These are phyloP conservation scores for Tulasnella sp. DNA, from an alignment of 768 basidiomycete genomes.

Conservation along the genomic window DNA sequence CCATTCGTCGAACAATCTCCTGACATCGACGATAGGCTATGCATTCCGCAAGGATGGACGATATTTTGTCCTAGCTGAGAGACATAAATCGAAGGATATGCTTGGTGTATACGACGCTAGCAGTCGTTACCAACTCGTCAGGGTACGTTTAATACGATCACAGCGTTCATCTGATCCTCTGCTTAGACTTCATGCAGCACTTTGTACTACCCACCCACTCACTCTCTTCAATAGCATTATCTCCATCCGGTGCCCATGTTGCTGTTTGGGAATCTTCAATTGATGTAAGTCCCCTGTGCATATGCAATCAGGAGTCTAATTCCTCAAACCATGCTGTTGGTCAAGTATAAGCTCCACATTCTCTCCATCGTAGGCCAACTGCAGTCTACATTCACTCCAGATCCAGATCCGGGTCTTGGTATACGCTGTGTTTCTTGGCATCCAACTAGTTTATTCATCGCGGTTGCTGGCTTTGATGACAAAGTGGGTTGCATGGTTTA, in stretches of 20 bases:
- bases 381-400: constrained; percentile 53
- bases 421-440: constrained; percentile 74
- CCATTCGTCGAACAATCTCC: neutral
- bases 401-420: constrained; percentile 58
- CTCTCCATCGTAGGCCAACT: constrained; percentile 51
- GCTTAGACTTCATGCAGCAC: constrained; percentile 40
- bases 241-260: constrained; percentile 60
- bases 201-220: constrained; percentile 67
- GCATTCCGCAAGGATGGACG: constrained; percentile 67
- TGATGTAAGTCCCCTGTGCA: constrained; percentile 43
- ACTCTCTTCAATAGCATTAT: constrained; percentile 56
- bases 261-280: constrained; percentile 76
- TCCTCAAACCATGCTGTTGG: neutral
- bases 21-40: constrained; percentile 38
- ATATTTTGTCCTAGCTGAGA: constrained; percentile 76
- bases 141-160: constrained; percentile 34
- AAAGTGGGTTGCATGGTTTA: constrained; percentile 35
- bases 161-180: constrained; percentile 5
- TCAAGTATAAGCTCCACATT: constrained; percentile 63
- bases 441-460: constrained; percentile 69
- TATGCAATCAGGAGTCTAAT: neutral
- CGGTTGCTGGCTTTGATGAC: constrained; percentile 80
- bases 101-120: constrained; percentile 70
- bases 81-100: constrained; percentile 81
- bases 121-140: constrained; percentile 55